These are phyloP conservation scores for Hyphodiscus sp. DNA, from an alignment of 2,329 filamentous ascomycete genomes.

Conservation along the genomic window DNA sequence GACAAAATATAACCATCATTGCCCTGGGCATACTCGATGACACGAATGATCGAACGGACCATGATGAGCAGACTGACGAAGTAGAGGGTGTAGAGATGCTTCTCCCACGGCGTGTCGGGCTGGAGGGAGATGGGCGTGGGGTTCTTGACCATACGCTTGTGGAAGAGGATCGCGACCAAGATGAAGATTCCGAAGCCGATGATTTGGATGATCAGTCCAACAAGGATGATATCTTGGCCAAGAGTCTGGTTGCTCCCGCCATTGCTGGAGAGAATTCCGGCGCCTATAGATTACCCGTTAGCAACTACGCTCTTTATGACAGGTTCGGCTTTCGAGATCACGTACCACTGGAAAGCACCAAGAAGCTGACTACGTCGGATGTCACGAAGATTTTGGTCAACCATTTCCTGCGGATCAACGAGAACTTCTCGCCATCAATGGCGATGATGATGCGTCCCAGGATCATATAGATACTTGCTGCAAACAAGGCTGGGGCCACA, in stretches of 20 bases:
- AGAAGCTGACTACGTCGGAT: constrained; percentile 36
- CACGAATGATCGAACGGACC: constrained; percentile 39
- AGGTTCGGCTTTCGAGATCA: neutral
- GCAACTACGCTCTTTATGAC: neutral
- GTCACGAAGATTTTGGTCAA: constrained; percentile 37
- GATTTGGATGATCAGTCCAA: constrained; percentile 42
- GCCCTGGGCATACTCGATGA: constrained; percentile 41
- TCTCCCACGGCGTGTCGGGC: constrained; percentile 12
- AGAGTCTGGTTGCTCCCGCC: constrained; percentile 28
- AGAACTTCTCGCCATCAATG: constrained; percentile 29
- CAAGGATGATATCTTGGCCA: constrained; percentile 38
- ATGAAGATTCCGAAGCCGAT: constrained; percentile 43
- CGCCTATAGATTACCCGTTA: neutral
- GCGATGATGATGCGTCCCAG: constrained; percentile 32
- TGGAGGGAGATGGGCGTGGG: neutral
- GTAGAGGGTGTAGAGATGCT: constrained; percentile 36
- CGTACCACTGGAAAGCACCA: constrained; percentile 28
- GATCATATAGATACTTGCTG: constrained; percentile 35
- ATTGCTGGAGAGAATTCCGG: constrained; percentile 5
- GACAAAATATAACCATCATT: constrained; percentile 36
- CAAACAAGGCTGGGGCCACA: constrained; percentile 32
- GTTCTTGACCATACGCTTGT: neutral
- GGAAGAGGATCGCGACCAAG: constrained; percentile 7
- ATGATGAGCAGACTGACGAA: constrained; percentile 37
- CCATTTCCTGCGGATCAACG: constrained; percentile 28